Evolutionary conservation across 2,329 filamentous ascomycete genomes (phyloP).

Genomic region (Beauveria bassiana): DNA sequence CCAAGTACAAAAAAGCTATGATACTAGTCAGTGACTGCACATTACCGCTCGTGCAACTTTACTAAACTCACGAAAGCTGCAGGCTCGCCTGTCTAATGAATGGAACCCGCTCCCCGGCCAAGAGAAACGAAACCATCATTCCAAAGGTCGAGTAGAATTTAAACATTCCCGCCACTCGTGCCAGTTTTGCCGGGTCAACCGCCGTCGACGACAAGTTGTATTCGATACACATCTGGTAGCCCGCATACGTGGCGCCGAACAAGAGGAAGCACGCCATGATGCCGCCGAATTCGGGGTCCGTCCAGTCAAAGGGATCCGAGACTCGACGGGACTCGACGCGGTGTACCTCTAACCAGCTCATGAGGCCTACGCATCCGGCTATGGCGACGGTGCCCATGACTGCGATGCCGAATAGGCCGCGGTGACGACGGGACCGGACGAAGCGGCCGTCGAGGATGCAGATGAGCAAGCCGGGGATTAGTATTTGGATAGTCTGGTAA

Average conservation of each 20-base stretch:
- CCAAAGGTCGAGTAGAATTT: conserved; percentile 9
- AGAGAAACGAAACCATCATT: conserved; percentile 7
- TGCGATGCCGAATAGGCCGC: conserved; percentile 1
- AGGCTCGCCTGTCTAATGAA: conserved; percentile 1
- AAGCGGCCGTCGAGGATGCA: conserved; percentile 2
- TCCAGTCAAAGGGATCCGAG: background rate
- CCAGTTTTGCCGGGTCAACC: background rate
- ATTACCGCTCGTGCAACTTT: no score
- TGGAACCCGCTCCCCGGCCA: background rate
- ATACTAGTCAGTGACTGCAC: background rate
- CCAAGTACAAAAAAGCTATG: background rate
- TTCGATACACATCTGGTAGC: conserved; percentile 8
- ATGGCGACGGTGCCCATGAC: conserved; percentile 5
- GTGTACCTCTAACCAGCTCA: background rate
- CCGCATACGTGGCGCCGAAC: conserved; percentile 4
- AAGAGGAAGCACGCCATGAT: background rate
- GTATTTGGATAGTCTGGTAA: conserved; percentile 6
- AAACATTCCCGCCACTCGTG: conserved; percentile 5
- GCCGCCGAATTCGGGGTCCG: background rate
- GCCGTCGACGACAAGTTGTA: conserved; percentile 4
- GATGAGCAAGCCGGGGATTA: conserved; percentile 1
- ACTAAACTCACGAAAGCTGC: background rate
- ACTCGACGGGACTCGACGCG: background rate
- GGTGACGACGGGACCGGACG: background rate
- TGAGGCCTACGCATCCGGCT: background rate